phyloP scores from a whole-genome alignment of 1,284 basidiomycete genomes.

The Moesziomyces parantarcticus region DNA sequence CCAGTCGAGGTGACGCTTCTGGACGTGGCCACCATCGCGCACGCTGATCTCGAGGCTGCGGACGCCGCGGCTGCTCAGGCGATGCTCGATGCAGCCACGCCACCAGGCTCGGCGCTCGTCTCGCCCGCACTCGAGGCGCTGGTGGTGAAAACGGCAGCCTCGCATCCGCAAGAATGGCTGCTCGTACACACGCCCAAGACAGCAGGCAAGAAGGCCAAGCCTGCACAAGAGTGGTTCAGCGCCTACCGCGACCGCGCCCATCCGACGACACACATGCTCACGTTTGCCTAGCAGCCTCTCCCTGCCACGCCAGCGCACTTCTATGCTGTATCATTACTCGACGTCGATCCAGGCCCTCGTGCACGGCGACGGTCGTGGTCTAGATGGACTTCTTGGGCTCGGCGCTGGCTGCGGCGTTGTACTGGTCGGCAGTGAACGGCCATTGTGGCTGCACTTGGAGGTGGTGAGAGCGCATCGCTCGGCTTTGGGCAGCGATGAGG shows the following conservation, averaged over 20 bases:
- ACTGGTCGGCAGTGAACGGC: no score
- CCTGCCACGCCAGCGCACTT: no score
- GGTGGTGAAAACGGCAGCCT: slow-evolving; percentile 12
- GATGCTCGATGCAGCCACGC: neutral
- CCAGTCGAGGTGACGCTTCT: slow-evolving; percentile 5
- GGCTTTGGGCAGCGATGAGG: no score
- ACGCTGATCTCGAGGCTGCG: neutral
- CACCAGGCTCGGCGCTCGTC: slow-evolving; percentile 25
- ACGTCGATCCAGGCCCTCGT: no score
- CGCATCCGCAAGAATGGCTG: slow-evolving; percentile 5
- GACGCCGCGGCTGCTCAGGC: no score
- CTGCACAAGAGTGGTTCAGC: slow-evolving; percentile 45
- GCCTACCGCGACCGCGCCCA: slow-evolving; percentile 52
- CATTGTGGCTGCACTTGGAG: no score
- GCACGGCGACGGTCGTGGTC: no score
- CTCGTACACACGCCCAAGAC: slow-evolving; percentile 28
- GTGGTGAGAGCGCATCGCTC: no score
- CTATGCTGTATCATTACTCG: no score
- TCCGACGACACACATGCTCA: slow-evolving; percentile 6
- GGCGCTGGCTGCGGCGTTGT: no score
- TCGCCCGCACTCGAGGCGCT: slow-evolving; percentile 12
- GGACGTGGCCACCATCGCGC: neutral
- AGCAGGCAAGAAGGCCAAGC: slow-evolving; percentile 35
- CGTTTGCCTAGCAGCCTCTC: neutral
- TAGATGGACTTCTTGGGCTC: no score